Percentiles rank a stretch among this genome's conserved stretches.
phyloP scores from a whole-genome alignment of 1,284 basidiomycete species.

The Ceratobasidium sp. region DNA sequence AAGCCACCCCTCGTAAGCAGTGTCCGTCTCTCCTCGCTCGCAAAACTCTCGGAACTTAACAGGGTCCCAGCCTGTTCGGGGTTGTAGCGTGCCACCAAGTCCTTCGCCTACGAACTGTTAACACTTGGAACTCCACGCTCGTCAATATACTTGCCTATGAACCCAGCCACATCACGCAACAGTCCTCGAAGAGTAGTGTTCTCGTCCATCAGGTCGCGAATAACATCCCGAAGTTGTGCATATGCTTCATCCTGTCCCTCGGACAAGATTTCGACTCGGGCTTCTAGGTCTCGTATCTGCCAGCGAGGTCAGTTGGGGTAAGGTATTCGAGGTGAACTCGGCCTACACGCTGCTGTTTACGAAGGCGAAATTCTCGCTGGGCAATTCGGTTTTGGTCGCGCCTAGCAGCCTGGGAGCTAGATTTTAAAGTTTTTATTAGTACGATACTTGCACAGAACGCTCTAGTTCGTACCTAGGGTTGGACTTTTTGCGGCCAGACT shows the following conservation, averaged over 20 bases:
- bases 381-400: conserved; percentile 92
- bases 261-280: conserved; percentile 87
- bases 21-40: conserved; percentile 86
- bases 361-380: conserved; percentile 87
- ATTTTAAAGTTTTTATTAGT: too few relatives aligned
- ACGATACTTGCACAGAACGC: not conserved
- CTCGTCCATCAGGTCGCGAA: conserved; percentile 88
- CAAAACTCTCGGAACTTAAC: conserved; percentile 79
- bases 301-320: not conserved
- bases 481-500: conserved; percentile 38
- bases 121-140: not conserved
- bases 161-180: conserved; percentile 73
- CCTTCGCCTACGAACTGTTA: conserved; percentile 62
- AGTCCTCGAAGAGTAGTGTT: conserved; percentile 83
- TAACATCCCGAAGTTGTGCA: conserved; percentile 77
- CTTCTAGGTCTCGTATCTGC: conserved; percentile 91
- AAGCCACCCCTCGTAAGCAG: conserved; percentile 87
- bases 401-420: conserved; percentile 80
- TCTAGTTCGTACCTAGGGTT: conserved; percentile 37
- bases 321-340: conserved; percentile 18
- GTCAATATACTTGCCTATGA: conserved; percentile 59
- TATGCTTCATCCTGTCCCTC: conserved; percentile 87
- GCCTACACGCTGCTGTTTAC: conserved; percentile 82
- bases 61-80: conserved; percentile 78
- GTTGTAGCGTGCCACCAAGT: conserved; percentile 67